Evolutionary conservation across 768 basidiomycete genomes (phyloP).

Genomic region (Candolleomyces eurysporus): DNA sequence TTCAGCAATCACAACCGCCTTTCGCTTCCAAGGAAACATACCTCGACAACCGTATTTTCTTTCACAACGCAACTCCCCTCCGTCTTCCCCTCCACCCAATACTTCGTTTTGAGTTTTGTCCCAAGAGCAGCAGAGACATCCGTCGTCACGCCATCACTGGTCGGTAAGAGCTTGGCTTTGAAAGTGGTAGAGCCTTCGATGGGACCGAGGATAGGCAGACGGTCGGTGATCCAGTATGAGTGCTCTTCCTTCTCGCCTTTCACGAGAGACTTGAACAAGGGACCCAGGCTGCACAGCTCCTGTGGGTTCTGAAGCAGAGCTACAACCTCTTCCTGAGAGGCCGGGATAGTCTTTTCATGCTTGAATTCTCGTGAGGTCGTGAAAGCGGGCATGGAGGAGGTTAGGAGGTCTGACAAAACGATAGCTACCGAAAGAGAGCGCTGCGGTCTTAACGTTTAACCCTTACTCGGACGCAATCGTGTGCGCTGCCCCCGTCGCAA

Average conservation of each 20-base stretch:
- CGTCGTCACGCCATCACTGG: not conserved
- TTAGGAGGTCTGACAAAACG: not conserved
- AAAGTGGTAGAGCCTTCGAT: not conserved
- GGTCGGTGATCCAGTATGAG: not conserved
- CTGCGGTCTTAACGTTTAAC: not conserved
- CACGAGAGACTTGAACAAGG: not conserved
- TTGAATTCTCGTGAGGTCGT: not conserved
- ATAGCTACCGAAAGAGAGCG: not conserved
- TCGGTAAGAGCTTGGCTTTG: not conserved
- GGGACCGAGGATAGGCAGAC: not conserved
- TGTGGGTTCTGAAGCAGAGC: not conserved
- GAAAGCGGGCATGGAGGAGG: not conserved
- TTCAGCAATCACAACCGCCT: not conserved
- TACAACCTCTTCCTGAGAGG: not conserved
- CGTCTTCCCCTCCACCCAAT: not conserved
- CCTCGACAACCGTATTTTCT: not conserved
- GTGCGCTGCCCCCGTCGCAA: too few species aligned
- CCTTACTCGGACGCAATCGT: too few species aligned
- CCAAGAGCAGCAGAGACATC: not conserved
- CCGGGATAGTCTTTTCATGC: not conserved
- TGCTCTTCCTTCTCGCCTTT: not conserved
- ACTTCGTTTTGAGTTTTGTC: not conserved
- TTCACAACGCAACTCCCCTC: not conserved
- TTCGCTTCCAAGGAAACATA: not conserved
- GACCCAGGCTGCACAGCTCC: not conserved